These are phyloP conservation scores for Grosmannia serpens DNA, from an alignment of 2,329 filamentous ascomycete genomes.

Conservation along the genomic window DNA sequence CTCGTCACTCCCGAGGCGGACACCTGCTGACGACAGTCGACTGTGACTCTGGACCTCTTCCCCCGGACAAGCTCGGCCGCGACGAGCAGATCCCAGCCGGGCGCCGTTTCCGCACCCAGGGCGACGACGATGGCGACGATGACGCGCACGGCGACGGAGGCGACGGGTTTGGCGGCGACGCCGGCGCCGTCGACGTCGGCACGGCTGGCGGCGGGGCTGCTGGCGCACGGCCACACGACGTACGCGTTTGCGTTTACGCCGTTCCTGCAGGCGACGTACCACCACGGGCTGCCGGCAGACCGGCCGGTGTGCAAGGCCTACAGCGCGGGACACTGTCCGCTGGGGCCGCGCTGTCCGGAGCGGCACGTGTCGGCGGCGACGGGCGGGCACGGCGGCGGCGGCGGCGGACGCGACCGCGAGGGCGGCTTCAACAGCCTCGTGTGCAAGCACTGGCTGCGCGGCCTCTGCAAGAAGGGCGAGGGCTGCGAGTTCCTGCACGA, in stretches of 20 bases:
- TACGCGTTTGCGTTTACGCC: constrained; percentile 77
- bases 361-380: constrained; percentile 50
- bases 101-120: neutral
- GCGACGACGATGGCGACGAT: neutral
- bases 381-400: constrained; percentile 18
- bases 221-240: constrained; percentile 40
- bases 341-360: constrained; percentile 75
- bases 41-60: no score
- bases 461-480: constrained; percentile 94
- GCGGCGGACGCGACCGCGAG: constrained; percentile 18
- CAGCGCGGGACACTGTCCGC: constrained; percentile 68
- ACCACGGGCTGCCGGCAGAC: constrained; percentile 70
- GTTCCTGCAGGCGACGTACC: constrained; percentile 72
- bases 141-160: neutral
- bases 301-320: constrained; percentile 79
- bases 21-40: no score
- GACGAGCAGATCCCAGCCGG: neutral
- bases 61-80: no score
- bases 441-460: constrained; percentile 97
- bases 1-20: no score
- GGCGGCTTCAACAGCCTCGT: constrained; percentile 69
- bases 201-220: constrained; percentile 34
- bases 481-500: constrained; percentile 97
- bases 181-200: constrained; percentile 8
- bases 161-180: neutral